phyloP scores from a whole-genome alignment of 208 protist genomes.

The Leishmania tropica region DNA sequence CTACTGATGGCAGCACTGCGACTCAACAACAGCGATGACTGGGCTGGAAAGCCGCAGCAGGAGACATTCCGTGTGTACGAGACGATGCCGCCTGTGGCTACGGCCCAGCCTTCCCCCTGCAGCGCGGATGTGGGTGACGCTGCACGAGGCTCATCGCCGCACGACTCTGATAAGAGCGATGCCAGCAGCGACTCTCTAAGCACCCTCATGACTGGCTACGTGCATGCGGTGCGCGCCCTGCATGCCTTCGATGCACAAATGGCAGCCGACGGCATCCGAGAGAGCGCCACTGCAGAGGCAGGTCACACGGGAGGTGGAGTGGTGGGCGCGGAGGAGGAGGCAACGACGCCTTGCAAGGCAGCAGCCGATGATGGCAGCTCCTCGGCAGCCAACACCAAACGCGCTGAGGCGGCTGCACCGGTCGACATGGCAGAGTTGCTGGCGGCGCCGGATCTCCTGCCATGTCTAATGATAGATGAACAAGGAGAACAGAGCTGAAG shows the following conservation, averaged over 20 bases:
- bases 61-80: slow-evolving; percentile 19
- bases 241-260: slow-evolving; percentile 2
- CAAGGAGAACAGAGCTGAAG: neutral
- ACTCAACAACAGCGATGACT: slow-evolving; percentile 40
- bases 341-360: slow-evolving; percentile 1
- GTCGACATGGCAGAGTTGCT: slow-evolving; percentile 19
- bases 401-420: neutral
- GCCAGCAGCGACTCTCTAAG: slow-evolving; percentile 21
- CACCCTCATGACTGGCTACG: slow-evolving; percentile 45
- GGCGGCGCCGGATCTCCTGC: slow-evolving; percentile 21
- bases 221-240: slow-evolving; percentile 30
- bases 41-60: slow-evolving; percentile 48
- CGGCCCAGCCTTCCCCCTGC: neutral
- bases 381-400: neutral
- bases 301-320: neutral
- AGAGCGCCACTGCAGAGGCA: neutral
- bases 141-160: neutral
- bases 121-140: neutral
- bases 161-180: neutral
- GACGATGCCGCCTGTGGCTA: neutral
- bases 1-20: slow-evolving; percentile 32
- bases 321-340: neutral
- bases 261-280: neutral
- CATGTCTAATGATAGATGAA: slow-evolving; percentile 7
- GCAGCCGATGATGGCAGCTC: neutral